Base-by-base conservation (phyloP, 2,329 filamentous ascomycete genomes). In the Coniella lustricola region DNA sequence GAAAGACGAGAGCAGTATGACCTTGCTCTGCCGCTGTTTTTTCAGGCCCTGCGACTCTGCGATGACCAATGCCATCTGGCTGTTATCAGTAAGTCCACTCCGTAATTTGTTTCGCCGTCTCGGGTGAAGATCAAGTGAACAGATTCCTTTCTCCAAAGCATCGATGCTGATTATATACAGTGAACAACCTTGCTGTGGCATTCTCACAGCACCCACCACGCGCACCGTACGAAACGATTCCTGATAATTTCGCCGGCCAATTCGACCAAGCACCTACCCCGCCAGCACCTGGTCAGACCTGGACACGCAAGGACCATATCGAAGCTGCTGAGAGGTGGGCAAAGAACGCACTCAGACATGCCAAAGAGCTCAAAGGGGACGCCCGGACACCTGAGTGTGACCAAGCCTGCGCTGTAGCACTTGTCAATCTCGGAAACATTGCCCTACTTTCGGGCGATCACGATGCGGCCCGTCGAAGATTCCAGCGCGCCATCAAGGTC, bases 391-490 rank as follows among this genome's bases (percentile, higher is more conserved):
- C 83, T 43, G 88, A 95, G 60, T 96, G 91, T 60, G 89, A 95
- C 62, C 66, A 85, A 48, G 87, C 85, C 1, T 96, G 90, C 60
- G 85, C 85, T 2, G 85, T 85, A 5, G 86, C 90, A 7, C 81
- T 87, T n/a, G 86, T 88, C 64, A 95, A 94, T 62, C 77, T 95
- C 46, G 91, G 83, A 20, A 87, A 94, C 58, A 84, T 96, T 56
- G 84, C 87, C 1, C 81, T 86, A 55, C 83, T 93, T 77, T 68
- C 82, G 51, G 84, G 85, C 1, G 76, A 86, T 57, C 59, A 73
- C 1, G 69, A 70, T 3, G 75, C 85, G 55, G 90, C 91, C 2
- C 75, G 75, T 58, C 74, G 73, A 57, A 78, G 77, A 60, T 95
- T 87, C 60, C 68, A 75, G 46, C 79, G 94, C 62, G 84, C 86